A percentile compares a stretch with the other conserved stretches of the same genome.
Conservation (phyloP, 2,329 filamentous ascomycete genomes). For the Bimuria novae-zelandiae region DNA sequence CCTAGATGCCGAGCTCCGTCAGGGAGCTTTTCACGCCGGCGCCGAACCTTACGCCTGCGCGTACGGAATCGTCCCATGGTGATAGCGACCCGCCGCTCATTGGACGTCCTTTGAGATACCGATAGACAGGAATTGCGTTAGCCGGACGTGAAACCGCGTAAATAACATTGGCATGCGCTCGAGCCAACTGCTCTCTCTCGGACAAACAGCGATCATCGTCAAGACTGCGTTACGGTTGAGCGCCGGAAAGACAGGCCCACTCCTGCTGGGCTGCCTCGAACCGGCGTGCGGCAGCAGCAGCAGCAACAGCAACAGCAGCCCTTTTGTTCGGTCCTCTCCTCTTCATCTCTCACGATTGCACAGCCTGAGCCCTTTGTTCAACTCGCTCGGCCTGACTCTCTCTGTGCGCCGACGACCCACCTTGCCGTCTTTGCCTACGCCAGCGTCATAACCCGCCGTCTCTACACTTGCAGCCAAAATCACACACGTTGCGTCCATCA, state of each 20-base stretch:
- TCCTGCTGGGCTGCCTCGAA: no score
- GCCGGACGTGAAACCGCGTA: no score
- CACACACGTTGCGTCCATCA: slow-evolving; percentile 8
- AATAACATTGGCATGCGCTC: background rate
- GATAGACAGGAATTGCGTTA: no score
- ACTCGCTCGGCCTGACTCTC: background rate
- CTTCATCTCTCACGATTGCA: background rate
- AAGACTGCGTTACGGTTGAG: no score
- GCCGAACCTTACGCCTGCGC: background rate
- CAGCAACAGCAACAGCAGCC: background rate
- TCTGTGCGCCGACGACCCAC: background rate
- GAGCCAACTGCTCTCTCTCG: background rate
- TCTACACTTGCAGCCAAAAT: background rate
- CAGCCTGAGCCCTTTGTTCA: background rate
- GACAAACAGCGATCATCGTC: background rate
- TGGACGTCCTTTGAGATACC: no score
- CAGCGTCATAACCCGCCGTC: slow-evolving; percentile 18
- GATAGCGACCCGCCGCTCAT: no score
- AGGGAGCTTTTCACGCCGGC: background rate
- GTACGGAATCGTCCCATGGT: no score
- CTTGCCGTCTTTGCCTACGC: slow-evolving; percentile 9
- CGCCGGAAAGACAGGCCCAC: no score
- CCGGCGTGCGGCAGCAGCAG: no score
- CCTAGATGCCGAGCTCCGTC: background rate
- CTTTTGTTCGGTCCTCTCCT: background rate